A percentile compares a stretch with the other conserved stretches of the same genome.
Evolutionary conservation across 2,329 filamentous ascomycete species (phyloP).

Genomic region (Clonostachys sp.): DNA sequence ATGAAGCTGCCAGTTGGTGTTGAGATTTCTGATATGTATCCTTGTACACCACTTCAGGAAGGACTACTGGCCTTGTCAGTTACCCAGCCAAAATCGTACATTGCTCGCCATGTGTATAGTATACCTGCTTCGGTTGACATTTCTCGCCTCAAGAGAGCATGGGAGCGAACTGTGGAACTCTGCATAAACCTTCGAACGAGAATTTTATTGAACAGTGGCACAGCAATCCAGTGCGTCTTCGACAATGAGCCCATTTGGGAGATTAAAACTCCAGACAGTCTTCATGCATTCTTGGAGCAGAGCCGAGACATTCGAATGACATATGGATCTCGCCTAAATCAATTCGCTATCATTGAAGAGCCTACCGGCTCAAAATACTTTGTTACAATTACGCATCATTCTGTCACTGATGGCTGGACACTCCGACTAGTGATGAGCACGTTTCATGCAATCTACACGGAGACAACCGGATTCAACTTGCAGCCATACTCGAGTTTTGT

Average conservation of each 20-base stretch:
- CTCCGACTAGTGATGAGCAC: not conserved
- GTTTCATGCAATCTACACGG: conserved; percentile 1
- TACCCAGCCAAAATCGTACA: conserved; percentile 10
- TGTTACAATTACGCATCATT: conserved; percentile 12
- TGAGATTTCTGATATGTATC: conserved; percentile 23
- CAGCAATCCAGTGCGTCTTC: not conserved
- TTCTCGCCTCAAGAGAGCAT: conserved; percentile 6
- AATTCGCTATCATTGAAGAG: conserved; percentile 1
- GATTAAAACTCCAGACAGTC: too few species aligned
- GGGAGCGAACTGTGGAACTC: conserved; percentile 4
- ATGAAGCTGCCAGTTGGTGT: conserved; percentile 2
- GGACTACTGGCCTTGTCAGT: conserved; percentile 24
- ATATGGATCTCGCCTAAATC: conserved; percentile 1
- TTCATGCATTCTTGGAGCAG: not conserved
- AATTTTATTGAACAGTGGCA: not conserved
- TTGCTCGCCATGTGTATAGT: conserved; percentile 7
- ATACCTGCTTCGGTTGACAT: conserved; percentile 5
- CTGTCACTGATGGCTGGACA: conserved; percentile 11
- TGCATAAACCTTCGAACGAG: conserved; percentile 5
- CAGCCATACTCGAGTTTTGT: conserved; percentile 32
- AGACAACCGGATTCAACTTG: not conserved
- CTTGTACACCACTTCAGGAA: conserved; percentile 28
- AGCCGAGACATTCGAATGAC: not conserved
- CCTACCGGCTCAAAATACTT: conserved; percentile 2
- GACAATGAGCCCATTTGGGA: not conserved